phyloP scores from a whole-genome alignment of 2,329 filamentous ascomycete species.

The Penicillium oxalicum region DNA sequence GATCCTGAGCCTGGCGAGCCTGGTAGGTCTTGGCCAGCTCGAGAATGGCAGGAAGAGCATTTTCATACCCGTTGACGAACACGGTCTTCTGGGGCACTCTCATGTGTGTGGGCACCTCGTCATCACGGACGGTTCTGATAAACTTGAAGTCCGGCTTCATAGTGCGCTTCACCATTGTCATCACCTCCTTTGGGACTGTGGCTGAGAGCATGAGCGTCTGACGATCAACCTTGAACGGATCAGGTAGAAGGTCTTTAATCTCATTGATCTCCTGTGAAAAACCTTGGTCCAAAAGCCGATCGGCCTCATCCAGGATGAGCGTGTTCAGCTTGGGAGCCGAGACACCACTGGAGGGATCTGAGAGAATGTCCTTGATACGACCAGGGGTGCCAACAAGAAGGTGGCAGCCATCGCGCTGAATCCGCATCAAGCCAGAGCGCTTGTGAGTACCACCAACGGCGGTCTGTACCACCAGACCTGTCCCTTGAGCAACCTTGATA shows the following conservation, averaged over 20 bases:
- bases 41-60: constrained; percentile 68
- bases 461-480: constrained; percentile 62
- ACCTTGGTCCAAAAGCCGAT: constrained; percentile 61
- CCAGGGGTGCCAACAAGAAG: constrained; percentile 87
- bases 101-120: constrained; percentile 80
- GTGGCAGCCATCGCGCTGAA: constrained; percentile 73
- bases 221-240: constrained; percentile 56
- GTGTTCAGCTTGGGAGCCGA: constrained; percentile 55
- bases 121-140: constrained; percentile 75
- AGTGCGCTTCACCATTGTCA: constrained; percentile 68
- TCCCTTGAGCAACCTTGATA: constrained; percentile 57
- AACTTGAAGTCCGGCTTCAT: constrained; percentile 83
- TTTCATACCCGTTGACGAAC: constrained; percentile 61
- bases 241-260: constrained; percentile 60
- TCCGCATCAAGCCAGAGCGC: constrained; percentile 57
- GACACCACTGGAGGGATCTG: constrained; percentile 58
- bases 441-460: constrained; percentile 94
- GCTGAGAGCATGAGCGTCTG: constrained; percentile 96
- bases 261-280: constrained; percentile 61
- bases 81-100: constrained; percentile 75
- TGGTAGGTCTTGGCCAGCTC: constrained; percentile 65
- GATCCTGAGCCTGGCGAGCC: constrained; percentile 35
- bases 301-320: constrained; percentile 60
- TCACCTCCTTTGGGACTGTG: constrained; percentile 79
- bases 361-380: constrained; percentile 73